A percentile compares a stretch with the other conserved stretches of the same genome.
These are phyloP conservation scores for Aspergillus taichungensis DNA, from an alignment of 495 filamentous ascomycete genomes.

Conservation along the genomic window DNA sequence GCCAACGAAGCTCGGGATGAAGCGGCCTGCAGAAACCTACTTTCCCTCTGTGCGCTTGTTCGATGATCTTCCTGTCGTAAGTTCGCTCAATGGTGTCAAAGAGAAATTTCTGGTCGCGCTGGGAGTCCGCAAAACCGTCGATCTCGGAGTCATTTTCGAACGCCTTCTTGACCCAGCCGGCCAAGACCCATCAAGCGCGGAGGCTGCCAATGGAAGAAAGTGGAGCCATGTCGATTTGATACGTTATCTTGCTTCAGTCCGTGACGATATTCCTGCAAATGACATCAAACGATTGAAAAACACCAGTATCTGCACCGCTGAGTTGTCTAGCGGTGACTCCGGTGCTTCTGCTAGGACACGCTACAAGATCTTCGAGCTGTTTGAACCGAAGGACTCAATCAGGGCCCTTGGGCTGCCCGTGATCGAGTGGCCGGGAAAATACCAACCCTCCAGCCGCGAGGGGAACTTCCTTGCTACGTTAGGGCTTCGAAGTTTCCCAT, in stretches of 20 bases:
- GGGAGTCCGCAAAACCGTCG: constrained; percentile 76
- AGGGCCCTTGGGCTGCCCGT: constrained; percentile 62
- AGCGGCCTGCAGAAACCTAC: constrained; percentile 75
- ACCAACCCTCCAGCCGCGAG: constrained; percentile 53
- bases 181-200: constrained; percentile 11
- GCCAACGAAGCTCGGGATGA: constrained; percentile 88
- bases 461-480: constrained; percentile 62
- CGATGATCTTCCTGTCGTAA: constrained; percentile 78
- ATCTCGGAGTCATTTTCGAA: constrained; percentile 86
- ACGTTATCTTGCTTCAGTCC: constrained; percentile 82
- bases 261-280: constrained; percentile 75
- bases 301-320: constrained; percentile 74
- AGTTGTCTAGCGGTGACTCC: constrained; percentile 30
- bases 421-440: constrained; percentile 76
- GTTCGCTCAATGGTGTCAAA: constrained; percentile 66
- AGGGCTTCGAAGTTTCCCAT: constrained; percentile 61
- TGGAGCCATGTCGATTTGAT: constrained; percentile 95
- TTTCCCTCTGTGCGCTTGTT: constrained; percentile 91
- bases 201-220: constrained; percentile 43
- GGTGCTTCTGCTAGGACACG: constrained; percentile 36
- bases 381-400: constrained; percentile 67
- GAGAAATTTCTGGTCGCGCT: constrained; percentile 78
- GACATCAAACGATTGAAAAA: constrained; percentile 73
- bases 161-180: constrained; percentile 51
- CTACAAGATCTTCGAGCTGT: constrained; percentile 77